Evolutionary conservation across 768 basidiomycete genomes (phyloP), one percentile per base, ranked within the genome.

Genomic region (Thelephora ganbajun): DNA sequence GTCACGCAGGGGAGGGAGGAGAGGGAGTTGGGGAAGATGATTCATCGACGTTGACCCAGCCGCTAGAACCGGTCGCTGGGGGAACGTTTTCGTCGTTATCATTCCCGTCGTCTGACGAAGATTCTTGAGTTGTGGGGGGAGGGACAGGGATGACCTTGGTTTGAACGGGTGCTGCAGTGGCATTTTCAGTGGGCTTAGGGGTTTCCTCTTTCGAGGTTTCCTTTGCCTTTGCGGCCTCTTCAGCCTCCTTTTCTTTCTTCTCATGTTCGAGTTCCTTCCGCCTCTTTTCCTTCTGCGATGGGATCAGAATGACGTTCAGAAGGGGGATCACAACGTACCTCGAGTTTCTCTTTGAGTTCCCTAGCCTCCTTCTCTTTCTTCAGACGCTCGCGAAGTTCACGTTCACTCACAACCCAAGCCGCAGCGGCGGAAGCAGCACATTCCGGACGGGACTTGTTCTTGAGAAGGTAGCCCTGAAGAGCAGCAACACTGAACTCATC

Each of bases 401-500:
- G 73, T 66, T 90, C 87, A 46, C 70, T 68, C 45, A 73, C 62
- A 13, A 90, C 85, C 89, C 89, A 93, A 35, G 66, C 71, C 1
- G 68, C 69, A 18, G 79, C 80, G 11, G 74, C 78, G 18, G 69
- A 65, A 2, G 86, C 81, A 20, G 88, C 87, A 1, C 71, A 69
- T 56, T 88, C 82, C 2, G 89, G 88, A 47, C 83, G 70, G 18
- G 81, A 79, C 66, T 93, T 92, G 67, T 89, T 81, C 64, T 82
- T 81, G 49, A 94, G 69, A 50, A 93, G 59, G 64, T 87, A 83
- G 61, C 88, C 90, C 66, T 93, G 90, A 47, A 96, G 68, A 48
- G 87, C 83, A 16, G 91, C 90, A 47, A 92, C 84, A 57, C 84
- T 86, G 59, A 92, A 88, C 66, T 86, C 83, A 35, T 83, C 80